These are phyloP conservation scores for Trametes polyzona DNA, from an alignment of 1,284 basidiomycete species.

Conservation along the genomic window DNA sequence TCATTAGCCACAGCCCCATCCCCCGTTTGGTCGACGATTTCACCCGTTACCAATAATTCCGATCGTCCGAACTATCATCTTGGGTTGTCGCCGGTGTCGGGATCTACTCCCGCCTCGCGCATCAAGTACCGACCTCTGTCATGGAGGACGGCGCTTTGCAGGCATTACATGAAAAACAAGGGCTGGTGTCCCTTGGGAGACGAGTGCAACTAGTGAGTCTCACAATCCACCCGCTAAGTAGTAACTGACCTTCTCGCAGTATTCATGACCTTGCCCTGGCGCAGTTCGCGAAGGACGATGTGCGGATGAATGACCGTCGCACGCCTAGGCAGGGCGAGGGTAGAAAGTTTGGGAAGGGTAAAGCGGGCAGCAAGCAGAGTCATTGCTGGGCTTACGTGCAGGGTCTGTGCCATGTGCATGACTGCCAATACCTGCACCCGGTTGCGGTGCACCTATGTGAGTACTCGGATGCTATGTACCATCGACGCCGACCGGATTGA, in stretches of 20 bases:
- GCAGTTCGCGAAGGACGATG: conserved; percentile 29
- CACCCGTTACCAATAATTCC: conserved; percentile 18
- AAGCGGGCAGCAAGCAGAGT: conserved; percentile 35
- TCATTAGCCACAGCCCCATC: conserved; percentile 11
- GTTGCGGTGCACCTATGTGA: conserved; percentile 38
- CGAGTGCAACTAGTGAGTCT: conserved; percentile 49
- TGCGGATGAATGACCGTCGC: conserved; percentile 19
- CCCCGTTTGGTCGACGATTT: conserved; percentile 17
- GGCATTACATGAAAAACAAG: conserved; percentile 45
- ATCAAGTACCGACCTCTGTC: conserved; percentile 34
- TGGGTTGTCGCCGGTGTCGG: conserved; percentile 7
- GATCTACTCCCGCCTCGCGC: not conserved
- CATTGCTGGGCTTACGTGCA: conserved; percentile 49
- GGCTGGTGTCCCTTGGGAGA: conserved; percentile 50
- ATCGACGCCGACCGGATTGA: not conserved
- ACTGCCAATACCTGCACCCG: conserved; percentile 43
- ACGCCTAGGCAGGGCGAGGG: not conserved
- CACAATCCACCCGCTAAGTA: conserved; percentile 1
- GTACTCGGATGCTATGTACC: conserved; percentile 13
- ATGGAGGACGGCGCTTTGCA: conserved; percentile 45
- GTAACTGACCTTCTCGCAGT: conserved; percentile 32
- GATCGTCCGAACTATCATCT: conserved; percentile 17
- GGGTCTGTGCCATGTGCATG: conserved; percentile 37
- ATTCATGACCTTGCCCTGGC: conserved; percentile 43
- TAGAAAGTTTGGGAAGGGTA: conserved; percentile 17